Base-by-base conservation (phyloP, 1,284 basidiomycete genomes). In the Agaricales sp. region DNA sequence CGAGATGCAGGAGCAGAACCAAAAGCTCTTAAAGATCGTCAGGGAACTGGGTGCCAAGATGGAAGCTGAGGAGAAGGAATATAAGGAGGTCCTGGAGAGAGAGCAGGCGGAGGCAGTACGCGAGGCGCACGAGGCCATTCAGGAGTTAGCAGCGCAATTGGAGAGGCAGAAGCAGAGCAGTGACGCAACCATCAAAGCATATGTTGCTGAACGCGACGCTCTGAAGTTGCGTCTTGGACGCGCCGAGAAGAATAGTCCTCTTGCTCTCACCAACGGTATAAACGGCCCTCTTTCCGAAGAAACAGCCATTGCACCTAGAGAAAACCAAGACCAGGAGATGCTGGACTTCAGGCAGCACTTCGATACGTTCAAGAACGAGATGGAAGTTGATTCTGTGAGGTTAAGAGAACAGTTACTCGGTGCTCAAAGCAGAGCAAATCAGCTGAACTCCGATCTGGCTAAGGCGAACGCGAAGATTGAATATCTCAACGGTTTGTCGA, bases 1-100 rank as follows among this genome's bases (percentile, higher is more conserved):
- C 11, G 75, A 78, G 18, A 69, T 99, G 22, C 92, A 96, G 59
- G 78, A 84, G 46, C 92, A 96, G 68, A 99, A 99, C 63, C 82
- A 87, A 65, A 87, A 87, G 56, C 70, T 98, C 6, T 71, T 99
- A 24, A 82, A 78, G 60, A 82, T 96, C 53, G 83, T 87, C 4
- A 77, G 94, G 19, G 87, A 90, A 52, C 71, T 93, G 24, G 87
- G 82, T 4, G 67, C 73, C 30, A 85, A 85, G 68, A 77, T 93
- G 71, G 89, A 92, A 62, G 69, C 69, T 1, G 83, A 86, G 54
- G 87, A 92, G 64, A 72, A 72, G 53, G 80, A 83, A 24, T 82
- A 85, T 54, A 71, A 74, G 41, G 80, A 76, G 43, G 67, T 69
- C 3, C 74, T 78, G 61, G 79, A 80, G 58, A 74, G 73, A 52